Evolutionary conservation across 2,329 filamentous ascomycete genomes (phyloP).

Genomic region (Leptographium procerum): DNA sequence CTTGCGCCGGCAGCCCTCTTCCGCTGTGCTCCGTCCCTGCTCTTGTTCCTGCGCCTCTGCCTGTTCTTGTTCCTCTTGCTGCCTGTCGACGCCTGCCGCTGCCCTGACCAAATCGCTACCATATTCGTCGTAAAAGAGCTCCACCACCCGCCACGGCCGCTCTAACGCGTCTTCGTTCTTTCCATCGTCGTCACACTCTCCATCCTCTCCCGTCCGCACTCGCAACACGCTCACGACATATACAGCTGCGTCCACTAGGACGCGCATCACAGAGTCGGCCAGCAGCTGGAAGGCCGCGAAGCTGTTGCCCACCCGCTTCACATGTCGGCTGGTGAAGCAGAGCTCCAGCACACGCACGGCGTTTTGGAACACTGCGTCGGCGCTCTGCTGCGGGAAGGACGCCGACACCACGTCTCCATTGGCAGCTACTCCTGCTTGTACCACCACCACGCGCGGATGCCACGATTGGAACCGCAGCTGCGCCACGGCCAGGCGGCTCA

Average conservation of each 20-base stretch:
- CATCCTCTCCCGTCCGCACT: conserved; percentile 1
- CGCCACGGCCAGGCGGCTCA: conserved; percentile 16
- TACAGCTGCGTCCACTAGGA: conserved; percentile 20
- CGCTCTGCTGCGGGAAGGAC: conserved; percentile 13
- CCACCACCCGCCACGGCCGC: conserved; percentile 18
- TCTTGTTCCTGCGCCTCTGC: neutral
- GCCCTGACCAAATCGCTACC: conserved; percentile 7
- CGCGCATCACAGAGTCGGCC: conserved; percentile 16
- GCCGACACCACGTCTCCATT: conserved; percentile 2
- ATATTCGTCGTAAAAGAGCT: conserved; percentile 16
- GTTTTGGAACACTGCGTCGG: conserved; percentile 16
- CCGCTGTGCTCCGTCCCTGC: too few species aligned
- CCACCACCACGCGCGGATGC: conserved; percentile 14
- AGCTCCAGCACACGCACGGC: conserved; percentile 16
- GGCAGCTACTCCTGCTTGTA: neutral
- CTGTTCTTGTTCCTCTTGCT: neutral
- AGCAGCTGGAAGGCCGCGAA: conserved; percentile 19
- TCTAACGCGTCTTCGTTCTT: conserved; percentile 9
- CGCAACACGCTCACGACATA: conserved; percentile 21
- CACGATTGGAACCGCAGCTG: conserved; percentile 19
- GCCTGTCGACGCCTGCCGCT: neutral
- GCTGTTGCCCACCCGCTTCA: conserved; percentile 12
- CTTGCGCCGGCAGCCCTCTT: neutral
- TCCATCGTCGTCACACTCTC: neutral
- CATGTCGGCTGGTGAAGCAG: conserved; percentile 5